Evolutionary conservation across 163 green algal genomes (phyloP), one percentile per base, ranked within the genome.

Genomic region (Coccomyxa subellipsoidea): DNA sequence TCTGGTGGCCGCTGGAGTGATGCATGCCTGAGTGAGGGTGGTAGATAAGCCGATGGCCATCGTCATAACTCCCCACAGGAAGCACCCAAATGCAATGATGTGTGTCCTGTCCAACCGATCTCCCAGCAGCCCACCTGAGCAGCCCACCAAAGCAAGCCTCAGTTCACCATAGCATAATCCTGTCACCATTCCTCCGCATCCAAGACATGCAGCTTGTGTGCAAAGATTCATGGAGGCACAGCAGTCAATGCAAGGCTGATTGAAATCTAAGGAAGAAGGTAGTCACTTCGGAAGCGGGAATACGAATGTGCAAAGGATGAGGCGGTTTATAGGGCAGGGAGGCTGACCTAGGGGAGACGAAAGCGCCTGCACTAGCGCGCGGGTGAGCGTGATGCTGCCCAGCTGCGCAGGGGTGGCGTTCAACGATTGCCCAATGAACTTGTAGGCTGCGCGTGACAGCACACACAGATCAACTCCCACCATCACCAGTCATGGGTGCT

Each of bases 1-100:
- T n/a, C n/a, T 75, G 25, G 15, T 75, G 12, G 47, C 47, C 18
- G 47, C 12, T 18, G 47, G 47, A 18, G 47, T 34, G 66, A 27
- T 36, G 34, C 78, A 27, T 25, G 31, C 89, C 77, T 89, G 81
- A 35, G 82, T 79, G 35, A 91, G 81, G 12, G 85, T 85, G 31
- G 34, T 88, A 47, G 76, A 82, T 7, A 90, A 69, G n/a, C 89
- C 89, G 37, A 96, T 93, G 59, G 86, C 85, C 4, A 79, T 79
- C 10, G 90, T 95, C 91, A 96, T 95, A 31, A 94, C 82, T n/a
- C 90, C 93, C 93, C 93, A 96, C 15, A 96, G 81, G 69, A 94
- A 82, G 76, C 88, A 92, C 7, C 93, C 93, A 37, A 77, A 76
- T 12, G 88, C 85, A 18, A 96, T 86, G 10, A 96, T 87, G 8